Evolutionary conservation across 2,329 filamentous ascomycete genomes (phyloP).

Genomic region (Arthrobotrys megalospora): DNA sequence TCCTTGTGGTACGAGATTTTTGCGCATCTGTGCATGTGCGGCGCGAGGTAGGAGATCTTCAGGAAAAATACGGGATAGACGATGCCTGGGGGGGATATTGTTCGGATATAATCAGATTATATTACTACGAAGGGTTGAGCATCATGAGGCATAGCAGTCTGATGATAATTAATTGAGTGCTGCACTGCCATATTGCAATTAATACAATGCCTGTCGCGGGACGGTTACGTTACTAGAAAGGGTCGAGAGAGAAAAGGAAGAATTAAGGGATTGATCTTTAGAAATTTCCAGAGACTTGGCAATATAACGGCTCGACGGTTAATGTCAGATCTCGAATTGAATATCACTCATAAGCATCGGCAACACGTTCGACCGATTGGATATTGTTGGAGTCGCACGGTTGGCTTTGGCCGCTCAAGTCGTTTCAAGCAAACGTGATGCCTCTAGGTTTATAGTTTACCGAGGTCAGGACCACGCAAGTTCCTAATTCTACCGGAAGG

Average conservation of each 20-base stretch:
- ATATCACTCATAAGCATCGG: constrained; percentile 23
- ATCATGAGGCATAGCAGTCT: not conserved
- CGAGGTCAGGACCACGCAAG: constrained; percentile 1
- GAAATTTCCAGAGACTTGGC: constrained; percentile 20
- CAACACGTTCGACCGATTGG: constrained; percentile 26
- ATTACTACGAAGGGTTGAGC: not conserved
- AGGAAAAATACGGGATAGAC: constrained; percentile 23
- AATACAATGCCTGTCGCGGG: constrained; percentile 15
- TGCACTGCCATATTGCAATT: constrained; percentile 5
- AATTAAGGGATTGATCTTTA: constrained; percentile 10
- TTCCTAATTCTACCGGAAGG: constrained; percentile 6
- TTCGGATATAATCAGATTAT: constrained; percentile 13
- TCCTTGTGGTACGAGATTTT: constrained; percentile 47
- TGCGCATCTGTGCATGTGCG: not conserved
- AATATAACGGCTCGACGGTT: constrained; percentile 20
- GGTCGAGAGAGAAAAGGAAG: not conserved
- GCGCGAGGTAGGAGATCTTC: not conserved
- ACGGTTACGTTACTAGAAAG: constrained; percentile 16
- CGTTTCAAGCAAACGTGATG: not conserved
- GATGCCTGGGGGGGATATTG: constrained; percentile 4
- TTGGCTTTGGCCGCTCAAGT: constrained; percentile 9
- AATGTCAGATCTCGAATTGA: constrained; percentile 16
- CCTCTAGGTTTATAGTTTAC: not conserved
- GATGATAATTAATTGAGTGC: constrained; percentile 6
- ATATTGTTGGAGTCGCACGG: constrained; percentile 23